Evolutionary conservation across 768 basidiomycete species (phyloP), one percentile per base, ranked within the genome.

Genomic region (Leucogyrophana mollusca): DNA sequence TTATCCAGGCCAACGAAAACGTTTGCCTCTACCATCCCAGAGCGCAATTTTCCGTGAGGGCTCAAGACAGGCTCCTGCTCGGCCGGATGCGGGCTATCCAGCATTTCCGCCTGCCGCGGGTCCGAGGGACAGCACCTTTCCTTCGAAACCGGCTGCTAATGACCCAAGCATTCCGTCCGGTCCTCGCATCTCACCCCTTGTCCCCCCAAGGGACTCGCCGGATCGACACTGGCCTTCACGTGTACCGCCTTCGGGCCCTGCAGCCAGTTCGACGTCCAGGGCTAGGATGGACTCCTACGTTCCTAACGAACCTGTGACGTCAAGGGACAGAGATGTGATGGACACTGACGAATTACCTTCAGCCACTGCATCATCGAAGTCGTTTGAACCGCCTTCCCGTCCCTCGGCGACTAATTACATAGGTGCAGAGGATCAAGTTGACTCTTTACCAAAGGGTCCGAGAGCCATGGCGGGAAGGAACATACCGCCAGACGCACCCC

Each of bases 21-120:
- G 73, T 40, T 42, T 54, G 1, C 71, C 73, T 10, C 53, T 73
- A 8, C 71, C 67, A 36, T 53, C 70, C 0, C 70, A 73, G 54
- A 59, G 59, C 13, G 58, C 59, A 6, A 52, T 48, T 0, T 72
- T 61, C 49, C 56, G 56, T 14, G 63, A 61, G 18, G 52, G 48
- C 24, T 18, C 52, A 34, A 59, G 56, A 21, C 35, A 33, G 13
- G 37, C 38, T 13, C 32, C 57, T 33, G 7, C 17, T 8, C 56
- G 51, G 40, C 54, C 46, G 39, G 43, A 50, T 3, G 24, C 49
- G 22, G 40, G 37, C 24, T 43, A 48, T 57, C 18, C 27, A 8
- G 13, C 40, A n/a, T 36, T 44, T 9, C 49, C 45, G 27, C 27
- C 49, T 33, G 3, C 27, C 30, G 37, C 21, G 11, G 30, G 49